Percentiles rank a stretch among this genome's conserved stretches.
These are phyloP conservation scores for Suillus discolor DNA, from an alignment of 768 basidiomycete genomes.

Conservation along the genomic window DNA sequence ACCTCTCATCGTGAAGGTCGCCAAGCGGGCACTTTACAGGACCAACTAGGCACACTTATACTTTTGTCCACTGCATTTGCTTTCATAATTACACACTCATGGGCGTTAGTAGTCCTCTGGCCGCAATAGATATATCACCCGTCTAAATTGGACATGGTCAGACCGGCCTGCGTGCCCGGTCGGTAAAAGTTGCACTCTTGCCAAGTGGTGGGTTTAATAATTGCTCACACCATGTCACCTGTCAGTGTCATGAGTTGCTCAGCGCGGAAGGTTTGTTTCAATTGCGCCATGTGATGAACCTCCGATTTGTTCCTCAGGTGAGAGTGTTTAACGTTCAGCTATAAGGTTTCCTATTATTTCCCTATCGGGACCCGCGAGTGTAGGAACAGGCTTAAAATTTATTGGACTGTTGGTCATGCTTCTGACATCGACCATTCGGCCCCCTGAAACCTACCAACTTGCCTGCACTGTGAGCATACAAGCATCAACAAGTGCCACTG, in stretches of 20 bases:
- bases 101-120: conserved; percentile 19
- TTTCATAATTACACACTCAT: conserved; percentile 15
- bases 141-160: not conserved
- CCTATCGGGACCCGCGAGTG: not conserved
- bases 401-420: too few species aligned
- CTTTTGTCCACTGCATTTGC: conserved; percentile 13
- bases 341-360: not conserved
- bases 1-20: conserved; percentile 88
- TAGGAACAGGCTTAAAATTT: too few species aligned
- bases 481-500: too few species aligned
- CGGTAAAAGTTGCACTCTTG: not conserved
- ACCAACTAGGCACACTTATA: conserved; percentile 55
- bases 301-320: not conserved
- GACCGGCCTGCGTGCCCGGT: not conserved
- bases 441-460: too few species aligned
- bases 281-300: not conserved
- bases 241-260: not conserved
- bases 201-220: not conserved
- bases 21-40: conserved; percentile 90
- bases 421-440: too few species aligned
- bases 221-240: not conserved
- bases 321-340: not conserved
- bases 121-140: conserved; percentile 22
- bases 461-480: too few species aligned
- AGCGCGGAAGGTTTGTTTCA: not conserved